Evolutionary conservation across 176 grass and related monocot genomes (phyloP).

Genomic region (Oryza officinalis): DNA sequence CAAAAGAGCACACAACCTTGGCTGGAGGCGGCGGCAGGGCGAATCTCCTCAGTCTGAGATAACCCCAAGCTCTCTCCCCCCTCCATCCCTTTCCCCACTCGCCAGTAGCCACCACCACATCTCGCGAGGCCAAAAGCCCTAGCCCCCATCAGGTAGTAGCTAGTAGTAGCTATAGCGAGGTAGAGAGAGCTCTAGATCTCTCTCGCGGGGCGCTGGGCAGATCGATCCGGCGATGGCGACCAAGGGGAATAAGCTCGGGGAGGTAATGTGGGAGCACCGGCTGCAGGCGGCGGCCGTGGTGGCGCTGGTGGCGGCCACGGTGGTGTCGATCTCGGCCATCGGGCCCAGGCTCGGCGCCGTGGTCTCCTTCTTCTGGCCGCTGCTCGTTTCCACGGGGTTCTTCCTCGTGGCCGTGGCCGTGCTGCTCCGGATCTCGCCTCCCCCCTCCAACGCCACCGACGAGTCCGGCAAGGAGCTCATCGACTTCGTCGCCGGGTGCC

Average conservation of each 20-base stretch:
- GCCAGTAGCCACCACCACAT: neutral
- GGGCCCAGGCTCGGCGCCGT: constrained; percentile 49
- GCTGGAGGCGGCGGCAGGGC: constrained; percentile 56
- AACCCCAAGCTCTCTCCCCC: constrained; percentile 24
- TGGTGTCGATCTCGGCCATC: constrained; percentile 53
- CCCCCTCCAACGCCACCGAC: constrained; percentile 39
- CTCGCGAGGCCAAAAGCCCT: constrained; percentile 17
- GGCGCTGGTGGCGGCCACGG: constrained; percentile 48
- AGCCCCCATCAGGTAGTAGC: neutral
- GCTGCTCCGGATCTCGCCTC: constrained; percentile 73
- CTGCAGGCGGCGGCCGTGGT: constrained; percentile 45
- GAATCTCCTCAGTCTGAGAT: constrained; percentile 50
- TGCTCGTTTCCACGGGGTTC: constrained; percentile 70
- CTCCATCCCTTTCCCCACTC: constrained; percentile 38
- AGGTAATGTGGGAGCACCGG: constrained; percentile 62
- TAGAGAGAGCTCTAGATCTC: constrained; percentile 34
- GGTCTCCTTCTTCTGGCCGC: constrained; percentile 76
- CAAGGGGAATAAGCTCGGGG: constrained; percentile 44
- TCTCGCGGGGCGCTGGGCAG: neutral
- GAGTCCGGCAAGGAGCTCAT: constrained; percentile 70
- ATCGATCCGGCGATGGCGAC: constrained; percentile 39
- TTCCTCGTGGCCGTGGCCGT: constrained; percentile 65
- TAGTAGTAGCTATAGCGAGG: neutral
- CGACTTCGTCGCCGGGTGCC: constrained; percentile 66
- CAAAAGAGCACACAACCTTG: constrained; percentile 26